These are phyloP conservation scores for Pseudogymnoascus sp. DNA, from an alignment of 2,329 filamentous ascomycete genomes.

Conservation along the genomic window DNA sequence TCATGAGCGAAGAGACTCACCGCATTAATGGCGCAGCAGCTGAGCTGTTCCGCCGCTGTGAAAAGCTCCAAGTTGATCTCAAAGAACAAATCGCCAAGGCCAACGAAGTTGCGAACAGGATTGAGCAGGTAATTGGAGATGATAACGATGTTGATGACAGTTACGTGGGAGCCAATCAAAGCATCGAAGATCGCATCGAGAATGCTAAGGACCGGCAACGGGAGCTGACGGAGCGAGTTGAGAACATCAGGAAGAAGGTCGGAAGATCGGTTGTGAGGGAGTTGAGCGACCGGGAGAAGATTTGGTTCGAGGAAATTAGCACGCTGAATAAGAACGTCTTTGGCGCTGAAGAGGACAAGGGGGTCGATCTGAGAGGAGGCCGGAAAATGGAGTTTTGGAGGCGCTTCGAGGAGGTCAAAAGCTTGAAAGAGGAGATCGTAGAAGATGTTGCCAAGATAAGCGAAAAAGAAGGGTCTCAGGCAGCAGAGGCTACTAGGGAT, in stretches of 20 bases:
- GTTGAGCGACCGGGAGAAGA: conserved; percentile 54
- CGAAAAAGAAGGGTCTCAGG: conserved; percentile 18
- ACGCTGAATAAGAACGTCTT: conserved; percentile 32
- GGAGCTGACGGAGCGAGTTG: conserved; percentile 50
- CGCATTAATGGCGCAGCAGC: conserved; percentile 60
- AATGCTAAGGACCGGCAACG: conserved; percentile 48
- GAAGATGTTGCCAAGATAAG: conserved; percentile 31
- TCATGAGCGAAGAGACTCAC: conserved; percentile 62
- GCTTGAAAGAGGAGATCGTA: conserved; percentile 44
- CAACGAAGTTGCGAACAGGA: conserved; percentile 55
- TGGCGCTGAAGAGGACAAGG: conserved; percentile 13
- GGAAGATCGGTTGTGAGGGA: conserved; percentile 38
- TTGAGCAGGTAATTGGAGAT: conserved; percentile 57
- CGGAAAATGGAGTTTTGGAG: conserved; percentile 43
- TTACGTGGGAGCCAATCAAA: conserved; percentile 43
- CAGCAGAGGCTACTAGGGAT: conserved; percentile 11
- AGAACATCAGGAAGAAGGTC: conserved; percentile 46
- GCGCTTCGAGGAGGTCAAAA: conserved; percentile 49
- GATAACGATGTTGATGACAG: conserved; percentile 44
- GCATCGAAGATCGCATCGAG: conserved; percentile 51
- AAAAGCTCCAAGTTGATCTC: conserved; percentile 59
- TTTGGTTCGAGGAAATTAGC: conserved; percentile 49
- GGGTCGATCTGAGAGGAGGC: not conserved
- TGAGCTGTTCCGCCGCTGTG: conserved; percentile 64
- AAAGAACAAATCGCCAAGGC: conserved; percentile 58